Evolutionary conservation across 2,329 filamentous ascomycete genomes (phyloP), one percentile per base, ranked within the genome.

Genomic region (Ceratocystis harringtonii): DNA sequence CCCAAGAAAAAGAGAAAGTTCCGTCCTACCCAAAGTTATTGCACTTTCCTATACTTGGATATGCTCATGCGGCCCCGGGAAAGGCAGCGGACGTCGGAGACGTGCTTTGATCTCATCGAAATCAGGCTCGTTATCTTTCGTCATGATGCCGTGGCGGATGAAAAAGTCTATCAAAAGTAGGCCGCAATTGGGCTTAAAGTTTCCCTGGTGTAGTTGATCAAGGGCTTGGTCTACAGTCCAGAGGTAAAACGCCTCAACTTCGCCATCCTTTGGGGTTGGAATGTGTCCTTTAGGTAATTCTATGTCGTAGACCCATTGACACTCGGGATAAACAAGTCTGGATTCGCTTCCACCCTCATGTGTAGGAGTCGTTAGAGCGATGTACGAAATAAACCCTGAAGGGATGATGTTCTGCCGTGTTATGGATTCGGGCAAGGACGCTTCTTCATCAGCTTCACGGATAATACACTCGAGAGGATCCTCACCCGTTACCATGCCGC

Each of bases 171-270:
- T 76, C 73, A 94, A 77, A 61, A 95, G 83, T 66, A 94, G 74
- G 15, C 89, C 87, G 75, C 92, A 96, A 74, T 97, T 97, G 1
- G 92, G 88, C 78, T 99, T 99, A 78, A 92, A 99, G 70, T 87
- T 82, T 15, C 89, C 90, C 63, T 78, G 77, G 17, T 80, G 81
- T 72, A 99, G 77, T 57, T 86, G 84, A 66, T 80, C 78, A 74
- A 85, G 82, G 57, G 95, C 83, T 75, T 95, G 82, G n/a, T 88
- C 83, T 50, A 96, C 80, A 1, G 81, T 85, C 81, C 84, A 86
- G 66, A 96, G 78, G 72, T 84, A 82, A 73, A 97, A 97, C 68
- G 84, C 83, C 71, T 91, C 89, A 3, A 96, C 94, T 77, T 99
- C 94, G 64, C 87, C 86, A 74, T 99, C 94, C 67, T 88, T 86